These are phyloP conservation scores for Globisporangium splendens DNA, from an alignment of 352 stramenopile species.

Conservation along the genomic window DNA sequence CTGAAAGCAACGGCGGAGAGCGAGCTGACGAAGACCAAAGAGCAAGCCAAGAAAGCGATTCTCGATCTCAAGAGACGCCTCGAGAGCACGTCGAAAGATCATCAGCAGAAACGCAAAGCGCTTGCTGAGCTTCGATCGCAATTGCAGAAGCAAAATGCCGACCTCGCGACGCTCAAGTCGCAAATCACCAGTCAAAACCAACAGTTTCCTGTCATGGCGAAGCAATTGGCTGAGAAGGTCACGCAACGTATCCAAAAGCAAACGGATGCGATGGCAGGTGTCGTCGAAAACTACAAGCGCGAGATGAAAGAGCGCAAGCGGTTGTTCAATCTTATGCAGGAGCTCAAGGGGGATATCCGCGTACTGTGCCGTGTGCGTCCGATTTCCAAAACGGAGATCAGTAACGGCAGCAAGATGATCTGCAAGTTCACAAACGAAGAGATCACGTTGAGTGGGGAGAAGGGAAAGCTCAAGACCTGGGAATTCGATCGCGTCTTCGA, in stretches of 20 bases:
- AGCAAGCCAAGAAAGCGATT: constrained; percentile 86
- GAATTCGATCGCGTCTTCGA: constrained; percentile 88
- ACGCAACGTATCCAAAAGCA: constrained; percentile 68
- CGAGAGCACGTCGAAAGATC: constrained; percentile 50
- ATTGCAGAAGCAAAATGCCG: constrained; percentile 52
- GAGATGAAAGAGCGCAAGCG: constrained; percentile 88
- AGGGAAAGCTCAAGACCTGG: constrained; percentile 82
- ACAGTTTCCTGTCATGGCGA: constrained; percentile 54
- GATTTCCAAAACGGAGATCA: constrained; percentile 75
- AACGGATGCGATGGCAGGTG: constrained; percentile 71
- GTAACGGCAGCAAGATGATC: constrained; percentile 72
- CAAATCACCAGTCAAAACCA: constrained; percentile 51
- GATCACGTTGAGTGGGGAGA: constrained; percentile 74
- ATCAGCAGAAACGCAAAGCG: constrained; percentile 49
- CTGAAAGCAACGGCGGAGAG: constrained; percentile 71
- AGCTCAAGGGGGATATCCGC: constrained; percentile 96
- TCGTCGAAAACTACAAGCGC: constrained; percentile 88
- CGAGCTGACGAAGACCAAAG: constrained; percentile 81
- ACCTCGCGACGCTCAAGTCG: constrained; percentile 48
- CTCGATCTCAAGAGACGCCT: constrained; percentile 78
- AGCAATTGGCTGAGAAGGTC: constrained; percentile 73
- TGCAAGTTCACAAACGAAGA: constrained; percentile 80
- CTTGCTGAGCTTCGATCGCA: constrained; percentile 36
- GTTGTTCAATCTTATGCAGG: constrained; percentile 95
- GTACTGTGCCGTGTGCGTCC: constrained; percentile 95